Evolutionary conservation across 176 grass and related monocot species (phyloP).

Genomic region (Alopecurus myosuroides): DNA sequence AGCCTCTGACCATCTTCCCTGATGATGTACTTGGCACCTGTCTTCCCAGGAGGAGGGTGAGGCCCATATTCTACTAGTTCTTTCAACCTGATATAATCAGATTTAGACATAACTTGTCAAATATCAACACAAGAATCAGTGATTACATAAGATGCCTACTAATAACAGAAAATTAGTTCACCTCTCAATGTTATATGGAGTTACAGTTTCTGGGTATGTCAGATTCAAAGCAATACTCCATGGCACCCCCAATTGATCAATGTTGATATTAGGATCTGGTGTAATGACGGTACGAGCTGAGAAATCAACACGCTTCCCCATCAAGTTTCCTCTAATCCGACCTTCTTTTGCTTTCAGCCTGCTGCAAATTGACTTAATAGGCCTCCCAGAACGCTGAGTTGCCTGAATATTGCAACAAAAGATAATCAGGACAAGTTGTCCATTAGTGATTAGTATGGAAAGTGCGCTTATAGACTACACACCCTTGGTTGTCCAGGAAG

Average conservation of each 20-base stretch:
- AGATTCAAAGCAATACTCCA: conserved; percentile 95
- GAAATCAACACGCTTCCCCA: conserved; percentile 95
- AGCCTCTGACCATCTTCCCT: conserved; percentile 95
- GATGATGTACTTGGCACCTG: conserved; percentile 93
- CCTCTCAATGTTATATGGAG: conserved; percentile 93
- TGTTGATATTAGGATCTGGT: conserved; percentile 86
- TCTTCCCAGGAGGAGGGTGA: conserved; percentile 90
- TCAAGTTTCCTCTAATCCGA: conserved; percentile 87
- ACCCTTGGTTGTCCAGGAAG: conserved; percentile 95
- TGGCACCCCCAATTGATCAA: conserved; percentile 85
- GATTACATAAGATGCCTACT: not conserved
- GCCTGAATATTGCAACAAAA: conserved; percentile 50
- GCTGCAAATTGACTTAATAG: conserved; percentile 97
- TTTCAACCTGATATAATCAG: conserved; percentile 52
- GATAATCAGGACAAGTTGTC: not conserved
- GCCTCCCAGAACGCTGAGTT: conserved; percentile 89
- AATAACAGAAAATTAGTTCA: conserved; percentile 18
- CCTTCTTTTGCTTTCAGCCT: conserved; percentile 95
- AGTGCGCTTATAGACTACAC: not conserved
- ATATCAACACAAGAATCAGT: not conserved
- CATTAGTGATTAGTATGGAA: not conserved
- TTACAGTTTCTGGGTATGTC: conserved; percentile 89
- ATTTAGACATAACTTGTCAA: conserved; percentile 14
- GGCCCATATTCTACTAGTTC: conserved; percentile 97
- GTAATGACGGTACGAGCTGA: conserved; percentile 89